Evolutionary conservation across 495 filamentous ascomycete species (phyloP), one percentile per base, ranked within the genome.

Genomic region (Astrothelium macrocarpum): DNA sequence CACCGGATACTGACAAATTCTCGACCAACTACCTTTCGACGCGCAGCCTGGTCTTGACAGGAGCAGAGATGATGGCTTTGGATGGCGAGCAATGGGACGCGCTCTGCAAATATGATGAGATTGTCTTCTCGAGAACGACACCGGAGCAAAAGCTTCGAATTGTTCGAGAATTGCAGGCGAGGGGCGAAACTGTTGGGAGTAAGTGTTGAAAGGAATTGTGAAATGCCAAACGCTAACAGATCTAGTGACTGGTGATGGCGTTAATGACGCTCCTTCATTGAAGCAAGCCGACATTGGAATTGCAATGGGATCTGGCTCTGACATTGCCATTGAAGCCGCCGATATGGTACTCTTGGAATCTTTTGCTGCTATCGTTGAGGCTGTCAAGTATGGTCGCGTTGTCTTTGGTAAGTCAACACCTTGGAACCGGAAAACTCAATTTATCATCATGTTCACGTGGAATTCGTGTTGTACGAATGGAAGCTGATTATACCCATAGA

Each of bases 131-230:
- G 10, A 78, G 86, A 0, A 90, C 87, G 2, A 90, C 85, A 0
- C 86, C 87, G 0, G 87, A 91, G 66, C 88, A 90, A 64, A 91
- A 90, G 66, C 78, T 90, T 2, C 82, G 85, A 25, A 90, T 90
- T 63, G 86, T 91, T n/a, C 79, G 79, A 25, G 85, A 88, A 63
- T 80, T 90, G 56, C 85, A 86, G 64, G 70, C 74, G 1, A 74
- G 82, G 16, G 77, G 78, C 3, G 71, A 72, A 25, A 76, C 78
- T 43, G 79, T 81, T n/a, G 79, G 67, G 11, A 81, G 34, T 39
- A 39, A 39, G 34, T 39, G 34, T 39, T 39, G 34, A 39, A 5
- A 14, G 5, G 34, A 39, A 14, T 14, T 39, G 5, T 39, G 14
- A 5, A 14, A 14, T 14, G 14, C 14, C 14, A 14, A 39, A 14